A percentile compares a stretch with the other conserved stretches of the same genome.
Evolutionary conservation across 1,284 basidiomycete genomes (phyloP).

Genomic region (Ceratobasidium sp.): DNA sequence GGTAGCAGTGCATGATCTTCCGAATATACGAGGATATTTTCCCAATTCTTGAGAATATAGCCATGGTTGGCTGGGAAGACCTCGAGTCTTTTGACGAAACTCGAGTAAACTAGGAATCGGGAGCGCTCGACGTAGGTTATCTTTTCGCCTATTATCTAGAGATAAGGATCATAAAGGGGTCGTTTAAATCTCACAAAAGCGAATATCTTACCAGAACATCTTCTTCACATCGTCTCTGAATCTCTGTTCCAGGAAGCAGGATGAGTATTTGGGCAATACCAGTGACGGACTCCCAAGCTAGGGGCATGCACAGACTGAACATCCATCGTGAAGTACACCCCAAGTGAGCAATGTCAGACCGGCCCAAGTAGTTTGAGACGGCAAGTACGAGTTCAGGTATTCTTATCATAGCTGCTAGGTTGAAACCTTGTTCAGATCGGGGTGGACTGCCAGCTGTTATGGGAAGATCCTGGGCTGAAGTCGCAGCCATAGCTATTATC

Average conservation of each 20-base stretch:
- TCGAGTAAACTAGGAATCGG: background rate
- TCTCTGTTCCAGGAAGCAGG: background rate
- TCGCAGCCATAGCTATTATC: no score
- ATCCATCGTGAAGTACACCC: background rate
- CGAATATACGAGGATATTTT: background rate
- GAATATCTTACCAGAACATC: background rate
- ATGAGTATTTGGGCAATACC: background rate
- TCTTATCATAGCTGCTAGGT: background rate
- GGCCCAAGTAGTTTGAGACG: background rate
- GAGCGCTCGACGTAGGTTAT: background rate
- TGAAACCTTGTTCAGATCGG: background rate
- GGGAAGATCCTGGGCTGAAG: no score
- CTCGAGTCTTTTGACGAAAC: background rate
- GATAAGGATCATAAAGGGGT: background rate
- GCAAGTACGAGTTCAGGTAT: background rate
- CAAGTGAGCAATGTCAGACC: background rate
- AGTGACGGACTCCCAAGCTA: background rate
- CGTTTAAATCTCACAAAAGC: background rate
- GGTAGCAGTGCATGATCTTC: background rate
- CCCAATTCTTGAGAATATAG: background rate
- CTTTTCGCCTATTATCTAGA: background rate
- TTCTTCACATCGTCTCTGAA: background rate
- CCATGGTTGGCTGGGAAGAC: background rate
- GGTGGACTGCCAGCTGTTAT: no score
- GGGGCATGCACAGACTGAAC: background rate